Percentiles rank a stretch among this genome's conserved stretches.
phyloP scores from a whole-genome alignment of 139 green algal species.

The Pleodorina starrii region DNA sequence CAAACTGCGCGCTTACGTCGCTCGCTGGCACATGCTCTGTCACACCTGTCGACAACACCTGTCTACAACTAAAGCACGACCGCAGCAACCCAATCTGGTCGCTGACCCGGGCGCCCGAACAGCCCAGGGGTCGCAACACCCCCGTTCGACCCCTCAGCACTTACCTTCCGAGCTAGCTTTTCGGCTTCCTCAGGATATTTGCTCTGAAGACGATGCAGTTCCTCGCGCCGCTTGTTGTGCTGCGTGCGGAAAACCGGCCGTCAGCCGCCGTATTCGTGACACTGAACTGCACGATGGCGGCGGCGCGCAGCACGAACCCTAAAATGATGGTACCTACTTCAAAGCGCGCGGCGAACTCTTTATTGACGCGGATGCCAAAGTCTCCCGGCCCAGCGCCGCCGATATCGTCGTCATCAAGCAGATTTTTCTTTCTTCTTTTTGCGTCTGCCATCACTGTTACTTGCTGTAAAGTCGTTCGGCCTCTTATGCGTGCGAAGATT shows the following conservation, averaged over 20 bases:
- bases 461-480: too few relatives aligned
- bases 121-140: background rate
- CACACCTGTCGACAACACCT: too few relatives aligned
- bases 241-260: conserved; percentile 48
- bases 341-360: conserved; percentile 80
- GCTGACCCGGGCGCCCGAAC: too few relatives aligned
- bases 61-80: too few relatives aligned
- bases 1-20: too few relatives aligned
- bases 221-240: conserved; percentile 88
- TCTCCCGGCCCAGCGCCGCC: background rate
- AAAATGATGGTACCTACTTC: conserved; percentile 76
- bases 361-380: conserved; percentile 69
- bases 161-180: conserved; percentile 57
- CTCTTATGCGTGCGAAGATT: too few relatives aligned
- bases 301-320: too few relatives aligned
- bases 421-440: conserved; percentile 51
- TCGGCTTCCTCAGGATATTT: conserved; percentile 83
- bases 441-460: background rate
- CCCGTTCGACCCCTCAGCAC: background rate
- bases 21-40: too few relatives aligned
- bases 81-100: too few relatives aligned
- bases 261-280: conserved; percentile 16
- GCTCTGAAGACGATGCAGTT: conserved; percentile 85
- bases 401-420: conserved; percentile 73
- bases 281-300: too few relatives aligned